Evolutionary conservation across 176 grass and related monocot species (phyloP).

Genomic region (Bothriochloa decipiens): DNA sequence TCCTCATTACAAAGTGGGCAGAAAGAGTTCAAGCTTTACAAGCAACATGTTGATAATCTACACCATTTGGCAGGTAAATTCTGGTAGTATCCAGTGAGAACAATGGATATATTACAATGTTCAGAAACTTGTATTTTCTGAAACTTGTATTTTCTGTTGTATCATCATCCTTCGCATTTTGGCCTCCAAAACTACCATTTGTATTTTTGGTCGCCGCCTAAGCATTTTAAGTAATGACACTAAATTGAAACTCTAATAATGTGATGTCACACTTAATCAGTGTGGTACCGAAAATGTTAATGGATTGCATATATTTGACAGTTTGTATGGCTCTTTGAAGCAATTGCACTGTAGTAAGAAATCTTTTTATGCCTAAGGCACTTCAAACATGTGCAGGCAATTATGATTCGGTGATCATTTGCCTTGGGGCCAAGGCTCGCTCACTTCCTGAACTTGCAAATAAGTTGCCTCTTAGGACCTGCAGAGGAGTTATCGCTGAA

Average conservation of each 20-base stretch:
- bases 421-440: constrained; percentile 74
- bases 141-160: background rate
- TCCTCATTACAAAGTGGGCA: constrained; percentile 36
- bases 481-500: constrained; percentile 78
- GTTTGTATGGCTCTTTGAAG: background rate
- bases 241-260: background rate
- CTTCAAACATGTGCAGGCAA: constrained; percentile 53
- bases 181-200: background rate
- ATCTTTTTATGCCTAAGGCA: background rate
- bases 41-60: constrained; percentile 59
- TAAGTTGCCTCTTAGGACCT: constrained; percentile 80
- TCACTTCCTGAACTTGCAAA: constrained; percentile 76
- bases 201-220: background rate
- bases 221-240: constrained; percentile 10
- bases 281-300: background rate
- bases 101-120: background rate
- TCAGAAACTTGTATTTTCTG: background rate
- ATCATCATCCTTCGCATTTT: background rate
- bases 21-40: constrained; percentile 62
- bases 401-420: constrained; percentile 88
- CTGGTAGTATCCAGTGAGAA: background rate
- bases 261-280: background rate
- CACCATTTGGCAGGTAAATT: constrained; percentile 64
- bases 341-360: background rate
- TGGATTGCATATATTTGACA: background rate